Evolutionary conservation across 116 monocot species (phyloP).

Genomic region (Phalaenopsis hybrid): DNA sequence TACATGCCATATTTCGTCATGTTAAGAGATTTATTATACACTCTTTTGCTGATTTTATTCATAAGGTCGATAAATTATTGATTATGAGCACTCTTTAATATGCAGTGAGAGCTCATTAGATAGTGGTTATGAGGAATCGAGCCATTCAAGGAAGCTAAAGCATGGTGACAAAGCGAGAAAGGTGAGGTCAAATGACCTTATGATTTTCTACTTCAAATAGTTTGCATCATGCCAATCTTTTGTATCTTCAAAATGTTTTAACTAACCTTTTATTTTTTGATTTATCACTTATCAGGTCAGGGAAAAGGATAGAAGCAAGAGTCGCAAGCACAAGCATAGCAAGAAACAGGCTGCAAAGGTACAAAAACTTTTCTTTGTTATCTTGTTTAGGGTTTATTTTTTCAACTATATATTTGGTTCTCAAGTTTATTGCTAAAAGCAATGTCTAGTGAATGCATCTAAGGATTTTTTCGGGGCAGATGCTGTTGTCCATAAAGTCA

Average conservation of each 20-base stretch:
- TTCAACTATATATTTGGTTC: neutral
- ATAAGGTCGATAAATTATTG: constrained; percentile 5
- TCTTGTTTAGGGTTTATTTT: neutral
- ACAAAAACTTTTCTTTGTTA: constrained; percentile 11
- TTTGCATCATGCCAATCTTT: neutral
- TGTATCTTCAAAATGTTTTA: neutral
- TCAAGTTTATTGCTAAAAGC: neutral
- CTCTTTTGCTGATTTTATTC: neutral
- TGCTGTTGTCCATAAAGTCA: too few relatives aligned
- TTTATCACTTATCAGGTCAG: constrained; percentile 25
- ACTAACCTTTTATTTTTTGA: neutral
- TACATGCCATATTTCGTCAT: neutral
- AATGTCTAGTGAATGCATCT: neutral
- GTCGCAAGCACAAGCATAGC: constrained; percentile 32
- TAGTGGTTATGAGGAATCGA: constrained; percentile 38
- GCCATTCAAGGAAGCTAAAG: constrained; percentile 43
- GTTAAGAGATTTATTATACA: neutral
- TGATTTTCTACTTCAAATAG: neutral
- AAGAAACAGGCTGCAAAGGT: constrained; percentile 60
- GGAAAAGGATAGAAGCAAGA: constrained; percentile 46
- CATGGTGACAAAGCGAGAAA: constrained; percentile 43
- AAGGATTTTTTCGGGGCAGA: neutral
- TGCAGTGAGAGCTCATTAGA: constrained; percentile 45
- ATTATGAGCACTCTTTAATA: constrained; percentile 2
- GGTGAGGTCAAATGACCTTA: constrained; percentile 22